Percentiles rank a stretch among this genome's conserved stretches.
Conservation (phyloP, 2,329 filamentous ascomycete genomes). For the Exophiala sp. region DNA sequence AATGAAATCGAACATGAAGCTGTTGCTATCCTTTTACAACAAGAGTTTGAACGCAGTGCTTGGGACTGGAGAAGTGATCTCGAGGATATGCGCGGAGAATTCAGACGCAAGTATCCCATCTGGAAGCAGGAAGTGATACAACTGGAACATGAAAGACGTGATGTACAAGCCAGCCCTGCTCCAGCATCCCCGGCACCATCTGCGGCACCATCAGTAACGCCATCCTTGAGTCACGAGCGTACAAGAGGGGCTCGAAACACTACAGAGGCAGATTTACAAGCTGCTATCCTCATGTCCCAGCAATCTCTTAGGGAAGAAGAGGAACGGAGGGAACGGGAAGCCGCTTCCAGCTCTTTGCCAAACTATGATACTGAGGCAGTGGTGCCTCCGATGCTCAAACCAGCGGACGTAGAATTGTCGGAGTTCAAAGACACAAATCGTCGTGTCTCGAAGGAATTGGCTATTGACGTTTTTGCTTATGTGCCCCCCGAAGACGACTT, state of each 20-base stretch:
- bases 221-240: constrained; percentile 36
- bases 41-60: constrained; percentile 38
- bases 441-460: constrained; percentile 36
- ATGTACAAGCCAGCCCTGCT: constrained; percentile 36
- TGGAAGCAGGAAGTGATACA: constrained; percentile 45
- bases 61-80: constrained; percentile 40
- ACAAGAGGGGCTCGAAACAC: constrained; percentile 46
- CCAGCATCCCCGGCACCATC: constrained; percentile 35
- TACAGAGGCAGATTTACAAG: constrained; percentile 49
- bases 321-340: constrained; percentile 41
- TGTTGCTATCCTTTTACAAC: constrained; percentile 38
- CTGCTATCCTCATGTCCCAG: constrained; percentile 46
- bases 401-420: constrained; percentile 36
- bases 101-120: constrained; percentile 40
- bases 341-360: constrained; percentile 42
- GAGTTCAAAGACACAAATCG: constrained; percentile 49
- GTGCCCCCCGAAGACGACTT: constrained; percentile 47
- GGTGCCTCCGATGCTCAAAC: constrained; percentile 48
- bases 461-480: constrained; percentile 44
- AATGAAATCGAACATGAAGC: constrained; percentile 40
- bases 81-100: constrained; percentile 39
- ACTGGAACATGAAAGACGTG: constrained; percentile 40
- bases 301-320: constrained; percentile 48
- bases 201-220: constrained; percentile 29
- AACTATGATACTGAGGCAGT: constrained; percentile 46